Conservation (phyloP, 768 basidiomycete species). For the Lepiota brunneoincarnata region DNA sequence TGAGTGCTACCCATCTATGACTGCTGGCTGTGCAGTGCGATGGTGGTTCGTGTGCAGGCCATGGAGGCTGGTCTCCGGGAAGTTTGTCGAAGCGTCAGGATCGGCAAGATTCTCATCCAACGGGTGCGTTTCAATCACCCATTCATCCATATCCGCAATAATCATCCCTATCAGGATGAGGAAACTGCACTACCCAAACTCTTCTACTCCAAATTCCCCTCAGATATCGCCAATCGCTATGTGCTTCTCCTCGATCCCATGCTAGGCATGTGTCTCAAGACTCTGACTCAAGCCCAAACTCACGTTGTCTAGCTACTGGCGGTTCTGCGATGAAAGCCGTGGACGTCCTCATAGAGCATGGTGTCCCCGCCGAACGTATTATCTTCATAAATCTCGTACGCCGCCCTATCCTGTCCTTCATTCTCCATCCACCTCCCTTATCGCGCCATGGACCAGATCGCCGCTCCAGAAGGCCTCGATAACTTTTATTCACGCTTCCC, state of each 20-base stretch:
- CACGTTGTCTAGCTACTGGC: conserved; percentile 66
- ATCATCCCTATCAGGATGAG: conserved; percentile 64
- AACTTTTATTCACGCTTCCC: conserved; percentile 79
- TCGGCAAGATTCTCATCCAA: conserved; percentile 98
- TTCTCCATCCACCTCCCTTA: conserved; percentile 5
- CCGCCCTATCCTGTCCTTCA: neutral
- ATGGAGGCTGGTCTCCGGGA: conserved; percentile 98
- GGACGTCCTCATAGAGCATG: conserved; percentile 88
- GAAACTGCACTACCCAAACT: conserved; percentile 91
- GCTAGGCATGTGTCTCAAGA: conserved; percentile 62
- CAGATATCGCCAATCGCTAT: conserved; percentile 88
- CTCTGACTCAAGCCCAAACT: neutral
- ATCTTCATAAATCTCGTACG: conserved; percentile 90
- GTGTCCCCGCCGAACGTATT: conserved; percentile 92
- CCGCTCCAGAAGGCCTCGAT: conserved; percentile 85
- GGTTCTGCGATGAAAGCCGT: conserved; percentile 98
- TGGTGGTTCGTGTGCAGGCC: conserved; percentile 47
- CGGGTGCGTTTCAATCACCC: conserved; percentile 47
- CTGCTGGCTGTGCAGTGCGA: conserved; percentile 9
- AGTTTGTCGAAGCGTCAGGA: conserved; percentile 90
- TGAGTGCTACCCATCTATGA: conserved; percentile 25
- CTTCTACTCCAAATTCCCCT: conserved; percentile 91
- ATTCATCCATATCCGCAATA: neutral
- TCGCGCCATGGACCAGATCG: conserved; percentile 51
- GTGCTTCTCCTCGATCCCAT: conserved; percentile 96